Evolutionary conservation across 768 basidiomycete species (phyloP), one percentile per base, ranked within the genome.

Genomic region (Dioszegia crocea): DNA sequence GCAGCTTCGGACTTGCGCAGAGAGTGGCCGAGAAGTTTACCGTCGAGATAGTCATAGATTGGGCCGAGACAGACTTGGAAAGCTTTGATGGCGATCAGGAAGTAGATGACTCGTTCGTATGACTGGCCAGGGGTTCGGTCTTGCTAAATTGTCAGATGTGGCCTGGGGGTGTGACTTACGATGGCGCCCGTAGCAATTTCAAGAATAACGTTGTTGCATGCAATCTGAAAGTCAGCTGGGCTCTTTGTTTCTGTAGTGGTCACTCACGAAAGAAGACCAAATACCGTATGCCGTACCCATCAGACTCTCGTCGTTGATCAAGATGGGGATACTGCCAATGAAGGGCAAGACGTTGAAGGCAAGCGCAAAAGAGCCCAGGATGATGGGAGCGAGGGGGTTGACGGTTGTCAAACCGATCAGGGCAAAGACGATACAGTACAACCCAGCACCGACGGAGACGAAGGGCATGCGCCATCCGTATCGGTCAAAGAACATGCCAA

Each of bases 111-210:
- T 51, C 65, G 64, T 57, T 67, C 58, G 59, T 75, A 75, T 0
- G 56, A 60, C 14, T 61, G 45, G 23, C 49, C 52, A 26, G 51
- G 24, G 31, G 70, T 64, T 12, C 60, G 55, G 36, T 72, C 70
- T 67, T 75, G 73, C 60, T 66, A 45, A 41, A 43, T 48, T 4
- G 38, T 50, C 30, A 47, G 59, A 19, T 19, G n/a, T 6, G 27
- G 21, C 26, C 38, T n/a, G 31, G 26, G 16, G 5, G 51, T 30
- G n/a, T 27, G 6, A 59, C 61, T 63, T 53, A 68, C 59, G 47
- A 72, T 71, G 19, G 70, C 68, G n/a, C 73, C 73, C 10, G 68
- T 66, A 2, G 67, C 64, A n/a, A 75, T 68, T 10, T 75, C 73
- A 1, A 75, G 56, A 16, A 75, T 56, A 10, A 65, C 62, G 29